phyloP scores from a whole-genome alignment of 2,329 filamentous ascomycete genomes.

The Paraphoma chrysanthemicola region DNA sequence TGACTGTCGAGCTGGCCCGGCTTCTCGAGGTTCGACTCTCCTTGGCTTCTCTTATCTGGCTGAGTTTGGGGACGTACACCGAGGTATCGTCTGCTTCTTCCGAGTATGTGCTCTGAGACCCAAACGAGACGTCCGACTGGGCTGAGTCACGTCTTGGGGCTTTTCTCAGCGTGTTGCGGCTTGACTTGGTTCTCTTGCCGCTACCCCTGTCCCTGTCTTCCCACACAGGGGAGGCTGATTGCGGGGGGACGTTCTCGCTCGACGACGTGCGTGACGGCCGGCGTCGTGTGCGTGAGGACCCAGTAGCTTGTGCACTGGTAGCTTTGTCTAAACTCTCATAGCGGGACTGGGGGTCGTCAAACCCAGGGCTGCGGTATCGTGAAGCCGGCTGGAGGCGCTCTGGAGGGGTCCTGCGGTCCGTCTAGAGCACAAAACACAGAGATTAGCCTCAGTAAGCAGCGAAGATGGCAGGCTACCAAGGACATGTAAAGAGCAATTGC shows the following conservation, averaged over 20 bases:
- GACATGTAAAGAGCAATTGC: constrained; percentile 18
- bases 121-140: constrained; percentile 14
- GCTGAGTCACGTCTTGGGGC: constrained; percentile 24
- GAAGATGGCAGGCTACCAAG: constrained; percentile 1
- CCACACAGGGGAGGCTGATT: constrained; percentile 23
- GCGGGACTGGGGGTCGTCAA: constrained; percentile 20
- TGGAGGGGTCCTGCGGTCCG: constrained; percentile 33
- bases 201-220: constrained; percentile 31
- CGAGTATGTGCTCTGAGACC: constrained; percentile 19
- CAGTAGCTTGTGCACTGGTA: constrained; percentile 10
- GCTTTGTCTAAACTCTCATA: constrained; percentile 19
- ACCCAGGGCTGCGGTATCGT: constrained; percentile 24
- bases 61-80: constrained; percentile 49
- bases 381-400: constrained; percentile 28
- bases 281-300: constrained; percentile 26
- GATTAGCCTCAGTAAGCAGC: constrained; percentile 31
- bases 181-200: constrained; percentile 25
- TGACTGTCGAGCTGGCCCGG: constrained; percentile 28
- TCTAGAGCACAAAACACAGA: constrained; percentile 27
- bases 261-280: constrained; percentile 33
- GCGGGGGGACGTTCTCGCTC: constrained; percentile 24
- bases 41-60: constrained; percentile 50
- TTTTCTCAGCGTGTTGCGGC: constrained; percentile 30
- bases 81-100: constrained; percentile 25
- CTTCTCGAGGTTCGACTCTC: constrained; percentile 31